Percentiles rank a stretch among this genome's conserved stretches.
These are phyloP conservation scores for Anisogramma anomala DNA, from an alignment of 2,329 filamentous ascomycete species.

Conservation along the genomic window DNA sequence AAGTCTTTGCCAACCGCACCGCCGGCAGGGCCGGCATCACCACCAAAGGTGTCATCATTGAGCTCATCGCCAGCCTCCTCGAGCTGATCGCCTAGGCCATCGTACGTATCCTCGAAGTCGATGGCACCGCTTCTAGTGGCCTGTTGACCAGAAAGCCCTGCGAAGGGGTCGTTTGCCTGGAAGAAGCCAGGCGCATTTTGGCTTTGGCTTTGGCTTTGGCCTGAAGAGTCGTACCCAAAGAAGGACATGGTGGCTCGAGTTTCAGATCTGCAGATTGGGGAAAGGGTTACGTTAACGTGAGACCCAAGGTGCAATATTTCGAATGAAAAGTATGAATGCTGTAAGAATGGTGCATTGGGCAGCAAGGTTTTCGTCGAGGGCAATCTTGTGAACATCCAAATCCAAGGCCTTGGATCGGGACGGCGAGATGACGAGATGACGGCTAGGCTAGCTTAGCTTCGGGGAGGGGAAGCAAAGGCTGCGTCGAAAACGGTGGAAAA, in stretches of 20 bases:
- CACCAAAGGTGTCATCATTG: conserved; percentile 90
- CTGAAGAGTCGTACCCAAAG: conserved; percentile 72
- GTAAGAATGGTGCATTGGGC: too few species aligned
- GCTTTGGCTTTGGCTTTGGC: too few species aligned
- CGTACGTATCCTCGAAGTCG: conserved; percentile 96
- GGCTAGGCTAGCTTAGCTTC: too few species aligned
- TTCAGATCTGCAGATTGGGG: background rate
- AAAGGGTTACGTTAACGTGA: background rate
- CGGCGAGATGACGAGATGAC: too few species aligned
- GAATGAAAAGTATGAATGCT: too few species aligned
- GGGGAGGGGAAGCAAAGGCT: too few species aligned
- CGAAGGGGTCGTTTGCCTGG: conserved; percentile 75
- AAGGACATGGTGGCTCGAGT: conserved; percentile 58
- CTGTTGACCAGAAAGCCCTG: conserved; percentile 57
- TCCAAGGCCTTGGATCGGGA: too few species aligned
- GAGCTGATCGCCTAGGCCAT: conserved; percentile 81
- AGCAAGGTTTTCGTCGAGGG: too few species aligned
- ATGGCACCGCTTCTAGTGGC: conserved; percentile 46
- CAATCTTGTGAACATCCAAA: too few species aligned
- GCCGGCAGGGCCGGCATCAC: conserved; percentile 30
- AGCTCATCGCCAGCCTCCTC: conserved; percentile 87
- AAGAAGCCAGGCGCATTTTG: conserved; percentile 67
- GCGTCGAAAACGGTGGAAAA: too few species aligned
- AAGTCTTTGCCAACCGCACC: conserved; percentile 75
- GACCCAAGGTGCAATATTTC: too few species aligned